Evolutionary conservation across 129 eudicot genomes (phyloP).

Genomic region (Smallanthus sonchifolius): DNA sequence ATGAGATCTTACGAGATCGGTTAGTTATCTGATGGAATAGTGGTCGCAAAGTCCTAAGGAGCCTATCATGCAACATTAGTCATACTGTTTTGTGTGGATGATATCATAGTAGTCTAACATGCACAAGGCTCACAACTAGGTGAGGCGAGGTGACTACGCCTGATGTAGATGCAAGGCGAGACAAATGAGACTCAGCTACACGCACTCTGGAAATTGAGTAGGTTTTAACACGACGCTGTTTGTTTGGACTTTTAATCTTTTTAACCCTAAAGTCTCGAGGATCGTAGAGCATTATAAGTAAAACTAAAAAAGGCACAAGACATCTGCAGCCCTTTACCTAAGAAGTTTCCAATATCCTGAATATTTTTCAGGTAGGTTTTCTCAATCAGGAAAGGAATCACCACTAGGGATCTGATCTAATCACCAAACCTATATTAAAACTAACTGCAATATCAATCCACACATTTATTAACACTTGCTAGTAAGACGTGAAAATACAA

Average conservation of each 20-base stretch:
- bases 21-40: not conserved
- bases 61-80: not conserved
- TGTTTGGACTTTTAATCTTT: too few species aligned
- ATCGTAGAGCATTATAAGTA: not conserved
- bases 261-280: too few species aligned
- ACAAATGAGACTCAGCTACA: too few species aligned
- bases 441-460: not conserved
- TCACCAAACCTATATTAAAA: conserved; percentile 8
- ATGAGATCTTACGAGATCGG: not conserved
- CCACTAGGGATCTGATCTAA: not conserved
- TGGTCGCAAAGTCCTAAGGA: not conserved
- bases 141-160: too few species aligned
- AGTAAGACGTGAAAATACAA: not conserved
- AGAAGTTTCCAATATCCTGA: not conserved
- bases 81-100: not conserved
- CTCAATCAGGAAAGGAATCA: not conserved
- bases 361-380: too few species aligned
- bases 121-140: too few species aligned
- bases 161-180: too few species aligned
- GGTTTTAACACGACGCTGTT: too few species aligned
- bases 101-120: too few species aligned
- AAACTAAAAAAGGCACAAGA: too few species aligned
- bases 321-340: not conserved
- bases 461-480: not conserved
- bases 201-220: too few species aligned